Conservation (phyloP, 371 early-diverging fungal species). For the Catenaria anguillulae region DNA sequence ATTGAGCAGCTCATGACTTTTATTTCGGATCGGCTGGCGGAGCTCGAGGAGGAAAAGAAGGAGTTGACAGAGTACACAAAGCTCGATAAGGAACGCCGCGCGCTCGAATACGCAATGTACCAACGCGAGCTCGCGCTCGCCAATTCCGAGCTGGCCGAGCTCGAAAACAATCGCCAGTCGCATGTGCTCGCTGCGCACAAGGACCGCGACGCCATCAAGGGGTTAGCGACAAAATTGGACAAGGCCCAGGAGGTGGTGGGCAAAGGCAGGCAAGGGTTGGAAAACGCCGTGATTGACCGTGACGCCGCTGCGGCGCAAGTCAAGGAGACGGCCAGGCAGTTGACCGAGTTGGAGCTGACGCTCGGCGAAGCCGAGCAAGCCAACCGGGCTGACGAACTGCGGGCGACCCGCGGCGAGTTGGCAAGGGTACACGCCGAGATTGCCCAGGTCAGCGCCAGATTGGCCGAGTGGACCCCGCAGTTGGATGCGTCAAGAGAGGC, state of each 20-base stretch:
- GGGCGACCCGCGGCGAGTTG: constrained; percentile 27
- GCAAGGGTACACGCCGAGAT: constrained; percentile 39
- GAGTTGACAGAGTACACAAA: constrained; percentile 76
- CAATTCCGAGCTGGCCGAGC: constrained; percentile 50
- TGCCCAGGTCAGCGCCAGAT: constrained; percentile 31
- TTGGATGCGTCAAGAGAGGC: constrained; percentile 25
- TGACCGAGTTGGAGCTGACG: neutral
- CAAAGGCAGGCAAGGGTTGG: constrained; percentile 26
- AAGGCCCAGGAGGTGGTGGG: constrained; percentile 35
- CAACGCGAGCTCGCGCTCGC: constrained; percentile 72
- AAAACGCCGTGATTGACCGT: neutral
- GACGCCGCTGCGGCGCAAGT: neutral
- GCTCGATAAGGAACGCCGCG: constrained; percentile 67
- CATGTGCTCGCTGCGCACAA: neutral
- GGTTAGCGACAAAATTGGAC: neutral
- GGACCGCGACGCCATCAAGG: constrained; percentile 24
- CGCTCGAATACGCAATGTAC: constrained; percentile 83
- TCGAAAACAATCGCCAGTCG: constrained; percentile 3
- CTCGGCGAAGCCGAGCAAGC: neutral
- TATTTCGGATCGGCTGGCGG: constrained; percentile 75
- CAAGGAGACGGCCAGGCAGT: no score
- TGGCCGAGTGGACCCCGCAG: constrained; percentile 33
- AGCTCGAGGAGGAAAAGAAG: constrained; percentile 86
- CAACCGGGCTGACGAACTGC: neutral
- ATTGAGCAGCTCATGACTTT: constrained; percentile 75